These are phyloP conservation scores for Penicillium pancosmium DNA, from an alignment of 495 filamentous ascomycete species.

Conservation along the genomic window DNA sequence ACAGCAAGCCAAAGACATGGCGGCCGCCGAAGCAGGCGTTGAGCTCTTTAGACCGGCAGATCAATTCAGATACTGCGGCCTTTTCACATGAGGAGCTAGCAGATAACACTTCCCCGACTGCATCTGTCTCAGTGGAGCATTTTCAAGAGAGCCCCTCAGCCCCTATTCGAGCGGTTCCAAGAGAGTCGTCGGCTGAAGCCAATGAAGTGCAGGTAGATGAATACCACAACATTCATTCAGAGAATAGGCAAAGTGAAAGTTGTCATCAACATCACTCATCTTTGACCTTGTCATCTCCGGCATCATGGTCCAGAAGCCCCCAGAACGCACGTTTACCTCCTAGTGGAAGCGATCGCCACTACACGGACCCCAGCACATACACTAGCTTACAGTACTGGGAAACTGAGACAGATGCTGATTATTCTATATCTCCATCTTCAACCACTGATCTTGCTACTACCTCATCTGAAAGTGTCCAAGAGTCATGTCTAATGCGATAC, in stretches of 20 bases:
- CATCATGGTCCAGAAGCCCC: background rate
- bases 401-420: background rate
- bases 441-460: background rate
- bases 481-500: conserved; percentile 30
- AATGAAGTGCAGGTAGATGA: background rate
- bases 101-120: background rate
- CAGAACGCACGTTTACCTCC: background rate
- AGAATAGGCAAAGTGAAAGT: background rate
- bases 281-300: background rate
- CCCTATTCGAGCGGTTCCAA: background rate
- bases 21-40: background rate
- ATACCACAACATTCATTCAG: background rate
- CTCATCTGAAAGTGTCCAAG: conserved; percentile 13
- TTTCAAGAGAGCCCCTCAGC: background rate
- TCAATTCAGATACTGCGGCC: background rate
- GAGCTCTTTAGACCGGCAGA: background rate
- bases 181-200: background rate
- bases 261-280: background rate
- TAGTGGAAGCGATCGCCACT: background rate
- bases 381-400: background rate
- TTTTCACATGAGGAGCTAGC: too few relatives aligned
- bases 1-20: conserved; percentile 22
- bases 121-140: background rate
- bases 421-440: conserved; percentile 7
- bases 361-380: background rate